These are phyloP conservation scores for Anacardium occidentale DNA, from an alignment of 345 rosid genomes.

Conservation along the genomic window DNA sequence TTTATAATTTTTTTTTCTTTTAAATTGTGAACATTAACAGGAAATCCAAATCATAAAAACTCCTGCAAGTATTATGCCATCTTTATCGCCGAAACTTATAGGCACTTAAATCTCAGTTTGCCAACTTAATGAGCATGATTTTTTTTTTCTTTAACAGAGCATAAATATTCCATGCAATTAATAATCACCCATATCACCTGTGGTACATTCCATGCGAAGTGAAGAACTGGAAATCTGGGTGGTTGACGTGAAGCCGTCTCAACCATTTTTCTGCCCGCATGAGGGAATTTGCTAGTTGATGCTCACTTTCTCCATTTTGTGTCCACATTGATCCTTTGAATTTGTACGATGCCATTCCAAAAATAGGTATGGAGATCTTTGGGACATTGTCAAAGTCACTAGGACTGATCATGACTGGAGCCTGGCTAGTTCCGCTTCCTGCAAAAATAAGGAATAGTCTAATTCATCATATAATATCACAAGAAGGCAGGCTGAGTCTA, in stretches of 20 bases:
- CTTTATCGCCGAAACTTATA: not conserved
- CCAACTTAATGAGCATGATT: not conserved
- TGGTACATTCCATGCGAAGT: conserved; percentile 36
- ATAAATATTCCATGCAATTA: conserved; percentile 1
- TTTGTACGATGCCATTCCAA: conserved; percentile 38
- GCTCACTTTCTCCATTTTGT: conserved; percentile 21
- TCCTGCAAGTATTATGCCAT: not conserved
- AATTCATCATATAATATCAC: not conserved
- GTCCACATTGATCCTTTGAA: conserved; percentile 35
- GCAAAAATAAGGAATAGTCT: not conserved
- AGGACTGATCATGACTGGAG: conserved; percentile 27
- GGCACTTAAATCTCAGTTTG: conserved; percentile 19
- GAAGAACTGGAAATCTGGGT: conserved; percentile 44
- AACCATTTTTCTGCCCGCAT: conserved; percentile 32
- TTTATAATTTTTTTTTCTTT: not conserved
- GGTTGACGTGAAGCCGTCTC: conserved; percentile 27
- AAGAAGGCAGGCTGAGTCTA: not conserved
- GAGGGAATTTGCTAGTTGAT: conserved; percentile 28
- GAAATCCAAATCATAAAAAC: conserved; percentile 11
- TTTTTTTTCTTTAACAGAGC: conserved; percentile 1
- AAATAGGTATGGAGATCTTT: conserved; percentile 25
- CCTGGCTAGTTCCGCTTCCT: conserved; percentile 29
- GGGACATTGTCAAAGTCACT: conserved; percentile 25
- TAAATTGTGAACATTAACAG: not conserved
- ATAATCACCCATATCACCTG: conserved; percentile 27